Conservation (phyloP, 176 grass and related monocot species). For the Zizania latifolia region DNA sequence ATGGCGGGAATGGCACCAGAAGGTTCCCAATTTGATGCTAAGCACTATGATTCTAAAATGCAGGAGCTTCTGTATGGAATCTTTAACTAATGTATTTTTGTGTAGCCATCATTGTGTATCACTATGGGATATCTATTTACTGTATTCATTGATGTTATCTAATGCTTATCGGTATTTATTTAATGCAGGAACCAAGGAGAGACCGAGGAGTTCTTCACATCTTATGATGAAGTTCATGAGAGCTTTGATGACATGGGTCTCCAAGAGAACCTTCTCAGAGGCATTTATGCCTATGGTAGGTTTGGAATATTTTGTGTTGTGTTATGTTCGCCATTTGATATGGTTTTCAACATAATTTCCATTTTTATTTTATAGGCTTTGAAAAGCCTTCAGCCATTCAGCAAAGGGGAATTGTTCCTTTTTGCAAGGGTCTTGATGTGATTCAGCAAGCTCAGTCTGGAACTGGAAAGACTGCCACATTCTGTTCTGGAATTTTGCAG, state of each 20-base stretch:
- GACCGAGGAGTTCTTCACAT: slow-evolving; percentile 79
- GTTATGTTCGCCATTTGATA: neutral
- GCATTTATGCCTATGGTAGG: slow-evolving; percentile 90
- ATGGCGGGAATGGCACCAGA: slow-evolving; percentile 80
- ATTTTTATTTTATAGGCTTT: slow-evolving; percentile 51
- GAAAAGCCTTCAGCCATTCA: slow-evolving; percentile 95
- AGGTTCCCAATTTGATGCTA: slow-evolving; percentile 74
- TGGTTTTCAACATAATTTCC: neutral
- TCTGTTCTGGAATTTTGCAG: slow-evolving; percentile 87
- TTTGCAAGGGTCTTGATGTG: slow-evolving; percentile 93
- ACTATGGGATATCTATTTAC: neutral
- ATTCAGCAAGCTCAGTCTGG: slow-evolving; percentile 95
- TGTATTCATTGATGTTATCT: neutral
- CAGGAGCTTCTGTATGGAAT: slow-evolving; percentile 57
- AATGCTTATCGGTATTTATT: neutral
- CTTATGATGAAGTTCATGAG: slow-evolving; percentile 77
- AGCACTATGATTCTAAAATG: slow-evolving; percentile 82
- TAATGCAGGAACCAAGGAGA: slow-evolving; percentile 47
- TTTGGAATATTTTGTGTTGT: neutral
- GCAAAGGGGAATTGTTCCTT: slow-evolving; percentile 88
- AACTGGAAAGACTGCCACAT: slow-evolving; percentile 92
- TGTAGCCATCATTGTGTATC: neutral
- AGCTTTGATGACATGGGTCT: slow-evolving; percentile 96
- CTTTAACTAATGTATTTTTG: neutral
- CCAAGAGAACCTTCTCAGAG: slow-evolving; percentile 88